A percentile compares a stretch with the other conserved stretches of the same genome.
Conservation (phyloP, 106 monocot species). For the Dendrobium officinale region DNA sequence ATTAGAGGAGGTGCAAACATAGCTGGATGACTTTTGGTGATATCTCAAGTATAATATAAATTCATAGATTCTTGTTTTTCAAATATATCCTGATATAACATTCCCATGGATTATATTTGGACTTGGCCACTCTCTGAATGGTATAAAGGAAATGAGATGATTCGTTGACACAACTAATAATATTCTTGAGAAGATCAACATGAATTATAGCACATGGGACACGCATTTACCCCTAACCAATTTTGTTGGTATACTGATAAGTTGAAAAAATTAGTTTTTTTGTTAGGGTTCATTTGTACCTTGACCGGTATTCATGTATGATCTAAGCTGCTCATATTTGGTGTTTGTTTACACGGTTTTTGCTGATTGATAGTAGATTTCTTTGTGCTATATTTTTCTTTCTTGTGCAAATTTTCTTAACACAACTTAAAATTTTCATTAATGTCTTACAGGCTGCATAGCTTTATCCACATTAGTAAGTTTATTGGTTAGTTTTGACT, state of each 20-base stretch:
- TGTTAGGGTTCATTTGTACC: not conserved
- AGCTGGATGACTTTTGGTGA: not conserved
- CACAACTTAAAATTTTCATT: not conserved
- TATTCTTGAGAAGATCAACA: not conserved
- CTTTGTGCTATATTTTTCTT: not conserved
- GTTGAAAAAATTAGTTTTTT: not conserved
- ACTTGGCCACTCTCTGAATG: not conserved
- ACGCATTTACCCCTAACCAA: not conserved
- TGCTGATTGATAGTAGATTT: not conserved
- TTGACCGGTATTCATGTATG: not conserved
- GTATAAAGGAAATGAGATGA: not conserved
- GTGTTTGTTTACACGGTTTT: not conserved
- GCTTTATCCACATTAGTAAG: not conserved
- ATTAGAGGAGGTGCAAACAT: not conserved
- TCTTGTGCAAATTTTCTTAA: not conserved
- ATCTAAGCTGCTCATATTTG: not conserved
- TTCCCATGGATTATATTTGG: not conserved
- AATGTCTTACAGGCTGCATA: not conserved
- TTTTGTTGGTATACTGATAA: not conserved
- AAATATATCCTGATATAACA: not conserved
- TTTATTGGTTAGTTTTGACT: not conserved
- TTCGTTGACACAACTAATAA: not conserved
- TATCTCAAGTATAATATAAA: not conserved
- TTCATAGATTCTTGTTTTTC: not conserved
- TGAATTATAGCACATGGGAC: not conserved